Conservation (phyloP, 2,329 filamentous ascomycete genomes). For the Bertia moriformis region DNA sequence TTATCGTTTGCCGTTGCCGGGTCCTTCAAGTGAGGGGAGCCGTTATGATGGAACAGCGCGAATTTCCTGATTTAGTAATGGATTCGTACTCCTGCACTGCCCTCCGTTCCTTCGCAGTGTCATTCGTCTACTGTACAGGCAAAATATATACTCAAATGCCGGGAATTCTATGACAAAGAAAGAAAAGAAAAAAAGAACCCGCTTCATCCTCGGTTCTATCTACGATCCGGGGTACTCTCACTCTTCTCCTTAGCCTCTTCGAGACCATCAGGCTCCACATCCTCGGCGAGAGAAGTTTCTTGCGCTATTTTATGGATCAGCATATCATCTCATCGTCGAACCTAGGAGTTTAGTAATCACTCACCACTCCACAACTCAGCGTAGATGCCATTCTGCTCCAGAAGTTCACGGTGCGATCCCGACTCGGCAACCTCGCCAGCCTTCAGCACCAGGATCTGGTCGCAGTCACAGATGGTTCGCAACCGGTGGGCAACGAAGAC, state of each 20-base stretch:
- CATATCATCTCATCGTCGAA: neutral
- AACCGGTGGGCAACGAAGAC: conserved; percentile 90
- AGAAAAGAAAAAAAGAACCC: neutral
- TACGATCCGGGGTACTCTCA: neutral
- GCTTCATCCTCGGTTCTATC: neutral
- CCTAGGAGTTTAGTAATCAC: conserved; percentile 19
- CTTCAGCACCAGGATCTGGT: conserved; percentile 81
- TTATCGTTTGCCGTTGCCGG: too few species aligned
- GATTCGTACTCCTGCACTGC: too few species aligned
- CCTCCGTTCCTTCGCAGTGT: too few species aligned
- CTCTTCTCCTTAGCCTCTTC: neutral
- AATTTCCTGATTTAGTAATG: too few species aligned
- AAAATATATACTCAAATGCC: too few species aligned
- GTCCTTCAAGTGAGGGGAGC: too few species aligned
- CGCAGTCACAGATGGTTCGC: conserved; percentile 83
- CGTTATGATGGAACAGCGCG: too few species aligned
- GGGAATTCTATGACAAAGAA: neutral
- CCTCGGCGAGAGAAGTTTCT: neutral
- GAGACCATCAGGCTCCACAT: neutral
- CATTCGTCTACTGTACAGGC: too few species aligned
- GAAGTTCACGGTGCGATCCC: conserved; percentile 73
- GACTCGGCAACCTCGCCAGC: conserved; percentile 75
- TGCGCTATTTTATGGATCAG: neutral
- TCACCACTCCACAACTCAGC: conserved; percentile 79
- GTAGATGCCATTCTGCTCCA: conserved; percentile 69